Base-by-base conservation (phyloP, 768 basidiomycete species). In the Lactifluus hygrophoroides region DNA sequence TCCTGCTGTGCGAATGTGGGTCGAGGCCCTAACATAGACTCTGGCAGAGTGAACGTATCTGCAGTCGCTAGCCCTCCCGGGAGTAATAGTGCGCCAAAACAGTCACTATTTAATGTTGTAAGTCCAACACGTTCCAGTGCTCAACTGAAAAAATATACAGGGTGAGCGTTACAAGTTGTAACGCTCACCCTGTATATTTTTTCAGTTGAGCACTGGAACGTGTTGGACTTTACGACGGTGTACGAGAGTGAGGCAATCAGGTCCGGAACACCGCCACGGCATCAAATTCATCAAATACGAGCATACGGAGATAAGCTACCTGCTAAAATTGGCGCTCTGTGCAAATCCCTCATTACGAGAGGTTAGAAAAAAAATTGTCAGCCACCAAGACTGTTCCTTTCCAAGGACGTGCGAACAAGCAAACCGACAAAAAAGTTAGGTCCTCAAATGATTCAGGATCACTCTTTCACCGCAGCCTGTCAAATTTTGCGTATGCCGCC, bases 171-270 rank as follows among this genome's bases (percentile, higher is more conserved):
- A n/a, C n/a, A 87, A 80, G 32, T 73, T 67, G 65, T 85, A 86
- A 28, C 73, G 72, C 19, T 68, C 71, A 5, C 83, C 87, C 86
- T 88, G 48, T 23, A 5, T 13, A 8, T 16, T 34, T 48, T 45
- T 52, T 48, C 25, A 40, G 2, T 44, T n/a, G 25, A 38, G 21
- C 3, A 28, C 8, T 42, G 23, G 32, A 44, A 30, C 56, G 43
- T 25, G 34, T 44, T 9, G 44, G 34, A 8, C 11, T 81, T 61
- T 60, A 87, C 86, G 28, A 88, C 74, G 0, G 85, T 88, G 60
- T 81, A 85, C 0, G 84, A 76, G 6, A 89, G 69, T 0, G 87
- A 86, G 13, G 84, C 67, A 49, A 86, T 66, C 2, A 87, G 65
- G 10, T 63, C 77, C 73, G 27, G 16, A 37, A 19, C 51, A 51